phyloP scores from a whole-genome alignment of 495 filamentous ascomycete genomes.

The Patellaria atrata region DNA sequence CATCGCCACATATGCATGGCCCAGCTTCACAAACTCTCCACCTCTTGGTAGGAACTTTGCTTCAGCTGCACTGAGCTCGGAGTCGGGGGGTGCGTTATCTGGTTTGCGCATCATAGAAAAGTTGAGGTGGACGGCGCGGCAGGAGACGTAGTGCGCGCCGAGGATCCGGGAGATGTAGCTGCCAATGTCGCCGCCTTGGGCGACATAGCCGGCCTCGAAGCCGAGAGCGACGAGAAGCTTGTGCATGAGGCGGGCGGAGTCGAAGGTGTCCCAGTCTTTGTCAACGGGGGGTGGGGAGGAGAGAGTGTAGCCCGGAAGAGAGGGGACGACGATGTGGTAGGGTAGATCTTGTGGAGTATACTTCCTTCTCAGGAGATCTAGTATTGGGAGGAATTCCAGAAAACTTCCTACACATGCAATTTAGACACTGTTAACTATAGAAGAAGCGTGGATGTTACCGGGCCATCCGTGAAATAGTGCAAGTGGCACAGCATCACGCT shows the following conservation, averaged over 20 bases:
- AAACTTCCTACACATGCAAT: constrained; percentile 16
- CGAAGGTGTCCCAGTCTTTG: constrained; percentile 30
- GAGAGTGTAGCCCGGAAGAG: constrained; percentile 47
- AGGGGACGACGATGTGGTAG: constrained; percentile 53
- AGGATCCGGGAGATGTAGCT: constrained; percentile 34
- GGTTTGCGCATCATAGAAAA: constrained; percentile 5
- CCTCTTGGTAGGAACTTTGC: constrained; percentile 17
- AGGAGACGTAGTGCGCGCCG: constrained; percentile 25
- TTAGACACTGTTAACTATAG: no score
- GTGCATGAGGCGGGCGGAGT: constrained; percentile 37
- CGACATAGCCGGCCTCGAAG: constrained; percentile 45
- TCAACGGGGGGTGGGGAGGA: constrained; percentile 39
- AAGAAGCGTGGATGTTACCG: constrained; percentile 25
- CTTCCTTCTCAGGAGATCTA: constrained; percentile 32
- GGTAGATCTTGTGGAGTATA: constrained; percentile 42
- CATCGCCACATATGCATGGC: constrained; percentile 39
- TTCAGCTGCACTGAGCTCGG: constrained; percentile 8
- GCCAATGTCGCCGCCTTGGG: constrained; percentile 56
- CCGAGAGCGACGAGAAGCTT: constrained; percentile 45
- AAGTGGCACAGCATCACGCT: constrained; percentile 44
- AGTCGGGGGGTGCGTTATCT: background rate
- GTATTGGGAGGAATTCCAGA: constrained; percentile 38
- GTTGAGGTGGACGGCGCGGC: constrained; percentile 31
- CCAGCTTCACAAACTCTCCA: constrained; percentile 26
- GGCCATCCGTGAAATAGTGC: constrained; percentile 50